Evolutionary conservation across 169 alveolate genomes (phyloP).

Genomic region (Eimeria praecox): DNA sequence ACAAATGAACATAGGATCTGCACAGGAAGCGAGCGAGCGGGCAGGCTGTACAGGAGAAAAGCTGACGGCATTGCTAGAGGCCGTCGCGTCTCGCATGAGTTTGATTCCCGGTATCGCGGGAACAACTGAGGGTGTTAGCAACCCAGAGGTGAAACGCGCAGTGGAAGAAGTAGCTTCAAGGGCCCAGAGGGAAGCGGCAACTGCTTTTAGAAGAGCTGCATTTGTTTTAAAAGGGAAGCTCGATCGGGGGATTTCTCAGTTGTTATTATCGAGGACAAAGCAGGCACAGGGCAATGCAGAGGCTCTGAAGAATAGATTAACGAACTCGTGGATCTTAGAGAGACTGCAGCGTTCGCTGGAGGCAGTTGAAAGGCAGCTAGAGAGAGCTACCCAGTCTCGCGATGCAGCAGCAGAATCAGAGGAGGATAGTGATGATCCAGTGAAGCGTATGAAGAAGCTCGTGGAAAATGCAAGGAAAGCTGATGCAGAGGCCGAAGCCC

Average conservation of each 20-base stretch:
- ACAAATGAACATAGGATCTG: not conserved
- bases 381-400: not conserved
- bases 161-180: not conserved
- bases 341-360: not conserved
- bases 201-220: not conserved
- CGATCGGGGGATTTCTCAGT: not conserved
- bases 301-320: not conserved
- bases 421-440: not conserved
- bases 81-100: not conserved
- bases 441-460: not conserved
- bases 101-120: not conserved
- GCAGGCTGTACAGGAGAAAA: not conserved
- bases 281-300: not conserved
- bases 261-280: not conserved
- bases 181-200: not conserved
- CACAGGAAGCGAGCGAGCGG: not conserved
- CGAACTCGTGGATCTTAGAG: not conserved
- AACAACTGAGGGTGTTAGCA: not conserved
- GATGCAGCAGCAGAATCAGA: not conserved
- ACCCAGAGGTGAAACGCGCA: not conserved
- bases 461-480: not conserved
- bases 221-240: not conserved
- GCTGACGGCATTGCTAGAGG: not conserved
- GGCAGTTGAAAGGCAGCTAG: not conserved
- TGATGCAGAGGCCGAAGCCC: not conserved